A percentile compares a stretch with the other conserved stretches of the same genome.
Conservation (phyloP, 805 yeast genomes). For the Candida tallmaniae region DNA sequence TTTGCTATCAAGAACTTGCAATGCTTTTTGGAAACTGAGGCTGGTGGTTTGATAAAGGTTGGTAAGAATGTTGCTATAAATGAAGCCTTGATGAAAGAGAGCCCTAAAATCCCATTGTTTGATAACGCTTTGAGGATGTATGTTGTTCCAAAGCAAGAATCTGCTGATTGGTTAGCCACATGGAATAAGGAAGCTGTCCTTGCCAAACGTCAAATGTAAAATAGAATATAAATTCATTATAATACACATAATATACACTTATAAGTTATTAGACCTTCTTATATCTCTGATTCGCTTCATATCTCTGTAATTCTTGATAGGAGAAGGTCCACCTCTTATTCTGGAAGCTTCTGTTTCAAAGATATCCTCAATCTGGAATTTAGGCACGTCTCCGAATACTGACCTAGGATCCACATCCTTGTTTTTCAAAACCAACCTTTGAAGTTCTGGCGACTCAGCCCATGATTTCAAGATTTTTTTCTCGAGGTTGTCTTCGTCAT, state of each 20-base stretch:
- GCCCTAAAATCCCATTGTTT: slow-evolving; percentile 69
- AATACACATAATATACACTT: slow-evolving; percentile 1
- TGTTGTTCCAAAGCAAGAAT: slow-evolving; percentile 70
- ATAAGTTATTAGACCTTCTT: neutral
- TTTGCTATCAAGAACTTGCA: slow-evolving; percentile 59
- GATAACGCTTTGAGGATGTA: slow-evolving; percentile 70
- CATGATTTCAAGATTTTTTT: slow-evolving; percentile 27
- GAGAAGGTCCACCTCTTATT: slow-evolving; percentile 52
- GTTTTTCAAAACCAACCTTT: slow-evolving; percentile 21
- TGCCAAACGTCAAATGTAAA: slow-evolving; percentile 28
- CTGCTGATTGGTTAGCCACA: slow-evolving; percentile 56
- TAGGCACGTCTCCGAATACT: slow-evolving; percentile 73
- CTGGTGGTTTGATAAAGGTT: slow-evolving; percentile 82
- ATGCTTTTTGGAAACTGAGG: slow-evolving; percentile 73
- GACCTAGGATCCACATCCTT: slow-evolving; percentile 53
- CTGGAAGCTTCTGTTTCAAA: slow-evolving; percentile 52
- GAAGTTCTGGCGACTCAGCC: slow-evolving; percentile 38
- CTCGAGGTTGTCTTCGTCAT: slow-evolving; percentile 24
- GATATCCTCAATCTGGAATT: slow-evolving; percentile 63
- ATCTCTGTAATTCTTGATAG: slow-evolving; percentile 25
- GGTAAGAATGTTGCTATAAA: slow-evolving; percentile 72
- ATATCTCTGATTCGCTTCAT: slow-evolving; percentile 3
- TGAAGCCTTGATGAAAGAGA: slow-evolving; percentile 56
- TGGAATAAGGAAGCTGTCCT: slow-evolving; percentile 66
- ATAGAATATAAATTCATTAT: neutral